phyloP scores from a whole-genome alignment of 108 stramenopile species.

The Skeletonema tropicum region DNA sequence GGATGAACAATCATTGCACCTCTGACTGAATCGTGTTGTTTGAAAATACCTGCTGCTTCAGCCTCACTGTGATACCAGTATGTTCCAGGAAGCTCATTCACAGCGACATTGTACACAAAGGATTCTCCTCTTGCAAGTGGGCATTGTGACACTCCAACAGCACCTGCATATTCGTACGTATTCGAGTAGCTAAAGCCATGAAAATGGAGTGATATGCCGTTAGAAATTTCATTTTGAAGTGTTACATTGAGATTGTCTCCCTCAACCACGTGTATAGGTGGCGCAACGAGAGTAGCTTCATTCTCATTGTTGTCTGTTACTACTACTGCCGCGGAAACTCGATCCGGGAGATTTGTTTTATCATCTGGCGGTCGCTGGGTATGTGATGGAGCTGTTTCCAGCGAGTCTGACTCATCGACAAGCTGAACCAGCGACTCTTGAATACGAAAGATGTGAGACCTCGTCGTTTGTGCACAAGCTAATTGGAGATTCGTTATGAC shows the following conservation, averaged over 20 bases:
- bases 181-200: conserved; percentile 18
- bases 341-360: background rate
- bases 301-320: background rate
- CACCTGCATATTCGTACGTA: conserved; percentile 21
- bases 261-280: conserved; percentile 30
- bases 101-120: conserved; percentile 19
- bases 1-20: conserved; percentile 41
- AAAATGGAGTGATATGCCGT: conserved; percentile 29
- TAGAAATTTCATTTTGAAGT: conserved; percentile 17
- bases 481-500: background rate
- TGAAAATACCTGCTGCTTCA: conserved; percentile 3
- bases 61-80: conserved; percentile 17
- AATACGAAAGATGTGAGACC: background rate
- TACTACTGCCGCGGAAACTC: background rate
- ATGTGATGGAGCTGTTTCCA: background rate
- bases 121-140: conserved; percentile 14
- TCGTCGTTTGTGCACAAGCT: background rate
- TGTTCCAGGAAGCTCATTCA: conserved; percentile 19
- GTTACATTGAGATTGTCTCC: conserved; percentile 8
- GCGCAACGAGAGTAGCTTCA: conserved; percentile 16
- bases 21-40: conserved; percentile 16
- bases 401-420: background rate
- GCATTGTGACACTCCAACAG: conserved; percentile 33
- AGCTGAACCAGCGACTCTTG: background rate
- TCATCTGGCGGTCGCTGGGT: background rate